These are phyloP conservation scores for Pisolithus albus DNA, from an alignment of 768 basidiomycete genomes.

Conservation along the genomic window DNA sequence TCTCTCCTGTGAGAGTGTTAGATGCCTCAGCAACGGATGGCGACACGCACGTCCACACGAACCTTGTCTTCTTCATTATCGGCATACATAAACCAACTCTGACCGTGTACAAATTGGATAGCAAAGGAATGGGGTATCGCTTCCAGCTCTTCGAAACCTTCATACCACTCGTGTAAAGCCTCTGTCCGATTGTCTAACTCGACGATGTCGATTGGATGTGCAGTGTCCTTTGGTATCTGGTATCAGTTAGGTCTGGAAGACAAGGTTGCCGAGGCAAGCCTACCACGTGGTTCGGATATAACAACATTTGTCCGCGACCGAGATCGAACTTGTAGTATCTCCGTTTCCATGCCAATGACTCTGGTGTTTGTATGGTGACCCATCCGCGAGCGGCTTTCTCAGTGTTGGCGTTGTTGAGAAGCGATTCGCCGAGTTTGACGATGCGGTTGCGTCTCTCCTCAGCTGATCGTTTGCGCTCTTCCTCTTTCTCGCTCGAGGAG, in stretches of 20 bases:
- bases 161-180: conserved; percentile 53
- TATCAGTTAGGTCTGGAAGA: neutral
- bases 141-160: conserved; percentile 62
- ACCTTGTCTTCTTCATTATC: conserved; percentile 64
- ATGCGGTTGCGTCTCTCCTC: conserved; percentile 34
- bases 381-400: conserved; percentile 42
- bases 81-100: conserved; percentile 51
- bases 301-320: conserved; percentile 34
- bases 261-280: conserved; percentile 8
- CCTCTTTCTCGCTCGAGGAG: conserved; percentile 38
- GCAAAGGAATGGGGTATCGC: conserved; percentile 64
- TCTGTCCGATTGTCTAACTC: conserved; percentile 40
- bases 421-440: conserved; percentile 40
- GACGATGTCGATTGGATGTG: conserved; percentile 27
- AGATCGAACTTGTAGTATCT: conserved; percentile 53
- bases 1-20: neutral
- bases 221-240: conserved; percentile 22
- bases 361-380: conserved; percentile 54
- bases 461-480: conserved; percentile 34
- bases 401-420: conserved; percentile 32
- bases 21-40: neutral
- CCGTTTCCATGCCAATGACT: conserved; percentile 54
- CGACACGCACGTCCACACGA: conserved; percentile 3
- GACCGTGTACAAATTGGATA: conserved; percentile 48
- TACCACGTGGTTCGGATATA: conserved; percentile 51